phyloP scores from a whole-genome alignment of 2,329 filamentous ascomycete genomes.

The Monilinia laxa region DNA sequence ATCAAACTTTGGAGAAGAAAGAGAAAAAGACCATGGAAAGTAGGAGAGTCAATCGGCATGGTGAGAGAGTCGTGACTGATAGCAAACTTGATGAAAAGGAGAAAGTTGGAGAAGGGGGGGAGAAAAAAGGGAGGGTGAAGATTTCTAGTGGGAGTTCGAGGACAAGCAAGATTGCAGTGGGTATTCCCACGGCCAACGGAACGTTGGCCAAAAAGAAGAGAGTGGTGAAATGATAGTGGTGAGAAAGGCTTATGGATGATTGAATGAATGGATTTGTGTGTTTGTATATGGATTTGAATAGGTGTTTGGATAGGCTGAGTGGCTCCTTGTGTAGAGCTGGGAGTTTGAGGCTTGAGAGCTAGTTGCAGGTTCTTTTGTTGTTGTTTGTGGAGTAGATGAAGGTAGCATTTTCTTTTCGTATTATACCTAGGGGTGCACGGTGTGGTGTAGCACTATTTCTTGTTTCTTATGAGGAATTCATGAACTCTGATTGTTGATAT shows the following conservation, averaged over 20 bases:
- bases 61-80: slow-evolving; percentile 27
- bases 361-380: background rate
- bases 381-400: background rate
- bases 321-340: background rate
- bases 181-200: slow-evolving; percentile 37
- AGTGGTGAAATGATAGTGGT: background rate
- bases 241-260: background rate
- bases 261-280: background rate
- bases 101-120: slow-evolving; percentile 26
- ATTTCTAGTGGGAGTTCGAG: slow-evolving; percentile 28
- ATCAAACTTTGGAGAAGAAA: slow-evolving; percentile 32
- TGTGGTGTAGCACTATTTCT: background rate
- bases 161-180: slow-evolving; percentile 35
- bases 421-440: slow-evolving; percentile 9
- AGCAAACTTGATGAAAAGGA: slow-evolving; percentile 32
- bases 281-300: background rate
- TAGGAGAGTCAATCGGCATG: slow-evolving; percentile 23
- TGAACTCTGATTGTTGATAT: background rate
- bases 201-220: slow-evolving; percentile 39
- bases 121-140: slow-evolving; percentile 35
- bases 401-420: background rate
- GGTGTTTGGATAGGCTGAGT: background rate
- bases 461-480: background rate
- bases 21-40: slow-evolving; percentile 31
- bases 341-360: background rate